Percentiles rank a stretch among this genome's conserved stretches.
phyloP scores from a whole-genome alignment of 78 protist genomes.

The Dictyostelium capitatum region DNA sequence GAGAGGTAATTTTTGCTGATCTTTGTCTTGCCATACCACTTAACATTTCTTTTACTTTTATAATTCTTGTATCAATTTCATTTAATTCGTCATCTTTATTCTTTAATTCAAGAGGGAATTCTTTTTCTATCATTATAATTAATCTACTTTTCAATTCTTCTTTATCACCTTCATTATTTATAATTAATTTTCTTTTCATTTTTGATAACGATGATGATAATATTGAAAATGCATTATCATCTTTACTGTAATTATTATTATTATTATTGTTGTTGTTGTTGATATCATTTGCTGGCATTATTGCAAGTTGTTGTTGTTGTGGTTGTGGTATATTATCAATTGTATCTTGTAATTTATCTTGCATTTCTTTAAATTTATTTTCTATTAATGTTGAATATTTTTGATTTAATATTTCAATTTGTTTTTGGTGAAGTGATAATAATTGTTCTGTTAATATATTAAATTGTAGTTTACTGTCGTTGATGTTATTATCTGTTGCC shows the following conservation, averaged over 20 bases:
- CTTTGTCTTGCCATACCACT: slow-evolving; percentile 10
- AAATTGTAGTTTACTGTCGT: background rate
- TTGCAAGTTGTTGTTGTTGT: background rate
- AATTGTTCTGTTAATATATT: slow-evolving; percentile 12
- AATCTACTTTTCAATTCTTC: background rate
- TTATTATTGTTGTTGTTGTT: background rate
- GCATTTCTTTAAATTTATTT: slow-evolving; percentile 8
- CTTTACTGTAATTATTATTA: background rate
- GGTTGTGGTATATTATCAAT: background rate
- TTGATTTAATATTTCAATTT: slow-evolving; percentile 40
- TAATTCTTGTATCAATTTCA: slow-evolving; percentile 40
- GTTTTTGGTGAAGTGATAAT: slow-evolving; percentile 26
- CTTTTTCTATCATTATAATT: slow-evolving; percentile 29
- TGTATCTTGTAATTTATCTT: slow-evolving; percentile 2
- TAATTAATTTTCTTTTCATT: slow-evolving; percentile 43
- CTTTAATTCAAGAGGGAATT: slow-evolving; percentile 58
- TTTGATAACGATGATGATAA: slow-evolving; percentile 43
- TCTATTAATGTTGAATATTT: slow-evolving; percentile 10
- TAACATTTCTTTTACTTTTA: slow-evolving; percentile 70
- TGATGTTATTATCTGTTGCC: background rate
- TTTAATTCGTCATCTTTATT: slow-evolving; percentile 54
- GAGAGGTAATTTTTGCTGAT: background rate
- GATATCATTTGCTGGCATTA: background rate
- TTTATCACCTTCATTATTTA: slow-evolving; percentile 52
- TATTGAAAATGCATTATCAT: slow-evolving; percentile 16